Percentiles rank a stretch among this genome's conserved stretches.
These are phyloP conservation scores for Lepidium africanum DNA, from an alignment of 345 rosid genomes.

Conservation along the genomic window DNA sequence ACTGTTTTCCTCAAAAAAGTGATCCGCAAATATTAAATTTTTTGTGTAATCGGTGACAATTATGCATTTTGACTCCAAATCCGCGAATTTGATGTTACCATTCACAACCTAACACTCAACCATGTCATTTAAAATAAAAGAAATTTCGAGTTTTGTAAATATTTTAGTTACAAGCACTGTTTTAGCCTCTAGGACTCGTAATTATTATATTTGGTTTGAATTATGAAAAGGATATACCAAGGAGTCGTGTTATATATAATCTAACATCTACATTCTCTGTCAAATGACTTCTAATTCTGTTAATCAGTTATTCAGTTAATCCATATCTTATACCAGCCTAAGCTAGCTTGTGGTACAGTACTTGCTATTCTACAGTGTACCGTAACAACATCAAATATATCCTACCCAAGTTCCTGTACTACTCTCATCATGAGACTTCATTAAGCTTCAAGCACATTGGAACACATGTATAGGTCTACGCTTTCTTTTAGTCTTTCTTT, in stretches of 20 bases:
- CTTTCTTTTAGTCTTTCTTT: background rate
- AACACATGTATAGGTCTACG: background rate
- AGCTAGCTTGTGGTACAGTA: constrained; percentile 8
- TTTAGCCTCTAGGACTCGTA: background rate
- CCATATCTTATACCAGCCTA: background rate
- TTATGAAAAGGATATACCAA: background rate
- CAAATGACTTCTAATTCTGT: background rate
- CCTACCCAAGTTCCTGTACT: constrained; percentile 12
- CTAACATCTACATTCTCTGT: background rate
- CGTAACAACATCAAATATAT: constrained; percentile 1
- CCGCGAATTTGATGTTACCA: too few relatives aligned
- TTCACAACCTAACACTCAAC: too few relatives aligned
- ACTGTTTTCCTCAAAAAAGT: too few relatives aligned
- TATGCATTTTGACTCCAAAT: too few relatives aligned
- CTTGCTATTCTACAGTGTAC: constrained; percentile 3
- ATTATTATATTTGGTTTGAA: background rate
- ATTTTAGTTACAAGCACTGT: background rate
- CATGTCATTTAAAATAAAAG: too few relatives aligned
- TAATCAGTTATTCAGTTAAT: background rate
- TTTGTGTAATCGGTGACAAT: too few relatives aligned
- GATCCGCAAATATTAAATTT: too few relatives aligned
- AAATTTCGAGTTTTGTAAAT: background rate
- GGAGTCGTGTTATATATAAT: background rate
- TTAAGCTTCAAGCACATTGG: background rate
- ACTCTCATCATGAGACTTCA: background rate